Percentiles rank a stretch among this genome's conserved stretches.
These are phyloP conservation scores for Phytomonas francai DNA, from an alignment of 208 protist species.

Conservation along the genomic window DNA sequence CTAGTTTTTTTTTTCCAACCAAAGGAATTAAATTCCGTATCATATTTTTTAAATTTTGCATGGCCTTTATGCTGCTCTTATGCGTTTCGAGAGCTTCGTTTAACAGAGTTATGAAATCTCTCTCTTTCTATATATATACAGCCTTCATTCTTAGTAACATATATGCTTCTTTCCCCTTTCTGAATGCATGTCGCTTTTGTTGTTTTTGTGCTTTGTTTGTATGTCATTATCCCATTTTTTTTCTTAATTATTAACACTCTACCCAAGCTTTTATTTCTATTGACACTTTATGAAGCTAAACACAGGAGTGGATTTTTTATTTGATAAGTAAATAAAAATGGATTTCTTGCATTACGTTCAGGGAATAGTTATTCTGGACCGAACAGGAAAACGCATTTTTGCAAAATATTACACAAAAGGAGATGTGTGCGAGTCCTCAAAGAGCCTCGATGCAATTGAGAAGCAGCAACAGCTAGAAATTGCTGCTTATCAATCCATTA, in stretches of 20 bases:
- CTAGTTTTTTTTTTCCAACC: background rate
- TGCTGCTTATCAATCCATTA: slow-evolving; percentile 36
- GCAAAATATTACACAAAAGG: slow-evolving; percentile 84
- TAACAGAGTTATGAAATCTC: background rate
- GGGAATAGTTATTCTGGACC: slow-evolving; percentile 72
- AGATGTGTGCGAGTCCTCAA: slow-evolving; percentile 34
- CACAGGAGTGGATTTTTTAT: background rate
- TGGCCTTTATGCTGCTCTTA: background rate
- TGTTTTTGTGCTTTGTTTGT: background rate
- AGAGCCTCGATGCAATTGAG: slow-evolving; percentile 44
- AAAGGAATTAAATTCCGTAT: background rate
- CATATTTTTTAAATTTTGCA: slow-evolving; percentile 10
- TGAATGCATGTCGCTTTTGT: slow-evolving; percentile 4
- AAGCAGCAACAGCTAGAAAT: slow-evolving; percentile 63
- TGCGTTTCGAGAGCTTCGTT: background rate
- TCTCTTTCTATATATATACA: background rate
- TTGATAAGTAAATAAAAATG: slow-evolving; percentile 24
- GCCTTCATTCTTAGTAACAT: background rate
- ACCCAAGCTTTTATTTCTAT: slow-evolving; percentile 3
- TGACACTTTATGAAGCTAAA: slow-evolving; percentile 1
- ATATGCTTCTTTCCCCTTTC: slow-evolving; percentile 10
- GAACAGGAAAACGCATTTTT: slow-evolving; percentile 57
- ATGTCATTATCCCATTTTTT: background rate
- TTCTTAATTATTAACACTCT: background rate
- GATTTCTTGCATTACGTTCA: slow-evolving; percentile 83